Conservation (phyloP, 2,329 filamentous ascomycete species). For the Aspergillus oerlinghausenensis region DNA sequence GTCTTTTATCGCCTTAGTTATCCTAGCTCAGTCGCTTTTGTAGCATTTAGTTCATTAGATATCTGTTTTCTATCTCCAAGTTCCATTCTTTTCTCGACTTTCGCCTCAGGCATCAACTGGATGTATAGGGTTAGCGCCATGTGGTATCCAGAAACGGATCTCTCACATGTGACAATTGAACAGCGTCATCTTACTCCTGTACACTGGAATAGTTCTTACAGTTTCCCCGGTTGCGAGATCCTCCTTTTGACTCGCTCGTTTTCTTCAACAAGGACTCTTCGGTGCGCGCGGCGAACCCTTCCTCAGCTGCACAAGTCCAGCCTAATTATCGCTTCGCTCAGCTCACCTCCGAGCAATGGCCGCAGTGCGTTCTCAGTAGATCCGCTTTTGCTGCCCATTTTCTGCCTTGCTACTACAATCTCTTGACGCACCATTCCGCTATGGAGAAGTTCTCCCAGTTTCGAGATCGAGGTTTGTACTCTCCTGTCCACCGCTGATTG, state of each 20-base stretch:
- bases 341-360: not conserved
- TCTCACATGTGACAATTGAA: not conserved
- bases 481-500: not conserved
- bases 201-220: not conserved
- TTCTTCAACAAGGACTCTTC: not conserved
- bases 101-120: not conserved
- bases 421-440: not conserved
- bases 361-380: not conserved
- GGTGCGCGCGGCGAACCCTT: not conserved
- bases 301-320: not conserved
- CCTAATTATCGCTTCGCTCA: not conserved
- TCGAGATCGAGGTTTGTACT: constrained; percentile 69
- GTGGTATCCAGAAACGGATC: not conserved
- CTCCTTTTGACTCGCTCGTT: not conserved
- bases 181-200: not conserved
- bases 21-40: not conserved
- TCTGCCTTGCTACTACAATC: not conserved
- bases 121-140: not conserved
- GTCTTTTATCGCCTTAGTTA: not conserved
- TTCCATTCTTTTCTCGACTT: not conserved
- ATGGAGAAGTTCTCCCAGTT: constrained; percentile 98
- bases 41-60: not conserved
- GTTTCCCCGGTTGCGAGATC: not conserved
- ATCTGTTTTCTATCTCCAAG: not conserved
- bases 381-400: not conserved